phyloP scores from a whole-genome alignment of 306 rosid genomes.

The Hylodesmum podocarpum region DNA sequence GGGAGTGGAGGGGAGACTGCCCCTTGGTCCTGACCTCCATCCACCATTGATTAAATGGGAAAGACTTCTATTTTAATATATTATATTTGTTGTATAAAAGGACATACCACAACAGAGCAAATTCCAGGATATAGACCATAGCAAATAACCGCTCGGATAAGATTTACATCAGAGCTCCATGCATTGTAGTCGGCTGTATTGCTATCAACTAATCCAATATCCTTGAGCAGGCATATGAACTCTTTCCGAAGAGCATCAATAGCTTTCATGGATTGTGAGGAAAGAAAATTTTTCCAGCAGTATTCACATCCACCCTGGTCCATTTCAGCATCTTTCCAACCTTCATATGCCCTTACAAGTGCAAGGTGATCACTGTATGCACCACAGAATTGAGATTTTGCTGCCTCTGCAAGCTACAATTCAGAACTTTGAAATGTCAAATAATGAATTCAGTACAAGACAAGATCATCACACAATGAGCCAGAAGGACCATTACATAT shows the following conservation, averaged over 20 bases:
- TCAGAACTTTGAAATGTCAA: constrained; percentile 29
- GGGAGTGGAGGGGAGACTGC: neutral
- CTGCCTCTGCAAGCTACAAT: constrained; percentile 92
- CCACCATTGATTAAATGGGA: constrained; percentile 1
- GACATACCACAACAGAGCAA: constrained; percentile 84
- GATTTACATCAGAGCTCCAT: constrained; percentile 73
- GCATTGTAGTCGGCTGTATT: constrained; percentile 51
- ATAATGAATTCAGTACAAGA: constrained; percentile 29
- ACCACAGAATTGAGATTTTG: constrained; percentile 76
- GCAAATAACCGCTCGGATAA: constrained; percentile 79
- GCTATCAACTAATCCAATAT: constrained; percentile 74
- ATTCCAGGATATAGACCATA: constrained; percentile 93
- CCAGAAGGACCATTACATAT: neutral
- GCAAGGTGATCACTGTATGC: constrained; percentile 94
- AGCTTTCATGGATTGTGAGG: constrained; percentile 88
- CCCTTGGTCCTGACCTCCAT: neutral
- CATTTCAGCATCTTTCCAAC: constrained; percentile 86
- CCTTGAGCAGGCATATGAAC: constrained; percentile 71
- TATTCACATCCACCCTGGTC: constrained; percentile 76
- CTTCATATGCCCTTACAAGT: constrained; percentile 80
- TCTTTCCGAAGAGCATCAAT: constrained; percentile 89
- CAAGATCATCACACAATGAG: constrained; percentile 7
- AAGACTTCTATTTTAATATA: neutral
- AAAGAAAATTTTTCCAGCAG: constrained; percentile 94
- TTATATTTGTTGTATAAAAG: neutral